Evolutionary conservation across 257 asterid genomes (phyloP), one percentile per base, ranked within the genome.

Genomic region (Ajuga chamaepitys): DNA sequence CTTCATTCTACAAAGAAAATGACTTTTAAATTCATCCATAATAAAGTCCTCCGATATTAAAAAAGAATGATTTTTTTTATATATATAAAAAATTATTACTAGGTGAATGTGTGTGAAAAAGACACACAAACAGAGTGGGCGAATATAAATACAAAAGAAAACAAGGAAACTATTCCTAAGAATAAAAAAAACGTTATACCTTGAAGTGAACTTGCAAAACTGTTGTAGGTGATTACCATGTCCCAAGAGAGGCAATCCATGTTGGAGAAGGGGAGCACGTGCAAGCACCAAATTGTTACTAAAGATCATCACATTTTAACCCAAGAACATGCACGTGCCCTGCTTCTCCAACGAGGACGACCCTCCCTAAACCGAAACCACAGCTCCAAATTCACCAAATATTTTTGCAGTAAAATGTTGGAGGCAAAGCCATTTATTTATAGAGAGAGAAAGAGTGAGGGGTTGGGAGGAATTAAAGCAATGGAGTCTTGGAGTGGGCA

Each of bases 201-300:
- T n/a, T n/a, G n/a, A n/a, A n/a, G n/a, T n/a, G n/a, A n/a, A n/a
- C n/a, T n/a, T n/a, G n/a, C n/a, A n/a, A n/a, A n/a, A n/a, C n/a
- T n/a, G n/a, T n/a, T n/a, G n/a, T n/a, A n/a, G n/a, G n/a, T n/a
- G n/a, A n/a, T n/a, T n/a, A n/a, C n/a, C n/a, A n/a, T n/a, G n/a
- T n/a, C n/a, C n/a, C n/a, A n/a, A 71, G 83, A 38, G 86, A 69
- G 89, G n/a, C 1, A 87, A 66, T 82, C 66, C 89, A 32, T 21
- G 95, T 65, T 87, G 95, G 92, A 85, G 95, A 82, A 82, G 88
- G 70, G 78, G 89, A 81, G 87, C 95, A 87, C 95, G 92, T 85
- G 95, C 95, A 85, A 75, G 54, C 38, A 51, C 34, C 9, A 30
- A 42, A 52, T 53, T 16, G 10, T n/a, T 3, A 18, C 1, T 25